phyloP scores from a whole-genome alignment of 2,329 filamentous ascomycete genomes.

The Diplocarpon rosae region DNA sequence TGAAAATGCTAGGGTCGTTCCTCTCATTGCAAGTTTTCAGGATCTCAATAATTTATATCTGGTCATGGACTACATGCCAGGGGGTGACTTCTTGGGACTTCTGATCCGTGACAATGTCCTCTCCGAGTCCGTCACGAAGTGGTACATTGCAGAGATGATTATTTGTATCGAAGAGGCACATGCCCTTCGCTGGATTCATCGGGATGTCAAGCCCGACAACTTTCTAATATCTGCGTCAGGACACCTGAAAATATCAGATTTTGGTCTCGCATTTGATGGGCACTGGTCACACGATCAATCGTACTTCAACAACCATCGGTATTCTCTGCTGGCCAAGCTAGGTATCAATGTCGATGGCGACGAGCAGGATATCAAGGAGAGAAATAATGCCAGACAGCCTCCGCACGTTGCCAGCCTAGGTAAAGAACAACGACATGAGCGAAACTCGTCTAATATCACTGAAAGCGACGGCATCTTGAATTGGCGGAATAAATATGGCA shows the following conservation, averaged over 20 bases:
- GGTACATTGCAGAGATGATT: constrained; percentile 94
- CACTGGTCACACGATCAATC: constrained; percentile 87
- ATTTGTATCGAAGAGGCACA: constrained; percentile 90
- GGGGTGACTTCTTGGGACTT: constrained; percentile 83
- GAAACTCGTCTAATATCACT: constrained; percentile 21
- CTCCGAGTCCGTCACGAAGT: constrained; percentile 66
- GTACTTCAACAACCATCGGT: constrained; percentile 77
- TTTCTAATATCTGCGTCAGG: constrained; percentile 83
- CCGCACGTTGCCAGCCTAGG: constrained; percentile 28
- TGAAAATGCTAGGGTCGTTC: constrained; percentile 56
- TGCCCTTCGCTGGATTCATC: constrained; percentile 79
- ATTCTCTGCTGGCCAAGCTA: constrained; percentile 66
- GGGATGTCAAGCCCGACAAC: constrained; percentile 95
- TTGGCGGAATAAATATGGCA: constrained; percentile 59
- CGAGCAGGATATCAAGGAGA: constrained; percentile 42
- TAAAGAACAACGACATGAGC: constrained; percentile 30
- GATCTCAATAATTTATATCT: constrained; percentile 77
- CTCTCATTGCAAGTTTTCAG: constrained; percentile 80
- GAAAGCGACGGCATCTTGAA: constrained; percentile 44
- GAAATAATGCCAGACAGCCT: constrained; percentile 38
- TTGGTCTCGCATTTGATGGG: constrained; percentile 88
- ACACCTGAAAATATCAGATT: constrained; percentile 92
- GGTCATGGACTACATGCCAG: constrained; percentile 97
- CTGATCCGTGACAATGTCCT: constrained; percentile 78
- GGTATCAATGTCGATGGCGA: constrained; percentile 67